phyloP scores from a whole-genome alignment of 164 flowering plant species.

The Sedum album region DNA sequence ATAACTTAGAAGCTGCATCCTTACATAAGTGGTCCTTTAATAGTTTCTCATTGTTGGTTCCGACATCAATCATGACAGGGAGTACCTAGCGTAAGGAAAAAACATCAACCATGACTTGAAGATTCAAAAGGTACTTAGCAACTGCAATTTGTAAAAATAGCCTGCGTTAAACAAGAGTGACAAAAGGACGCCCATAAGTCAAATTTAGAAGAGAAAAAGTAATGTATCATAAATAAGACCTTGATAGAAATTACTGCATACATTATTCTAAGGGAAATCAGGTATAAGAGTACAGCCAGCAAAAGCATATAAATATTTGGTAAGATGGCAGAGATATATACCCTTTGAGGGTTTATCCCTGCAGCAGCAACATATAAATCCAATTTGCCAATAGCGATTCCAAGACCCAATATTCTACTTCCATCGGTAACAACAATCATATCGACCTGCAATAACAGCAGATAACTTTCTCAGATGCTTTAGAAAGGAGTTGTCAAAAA shows the following conservation, averaged over 20 bases:
- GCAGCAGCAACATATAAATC: slow-evolving; percentile 98
- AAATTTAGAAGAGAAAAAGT: background rate
- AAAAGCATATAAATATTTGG: background rate
- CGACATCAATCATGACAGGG: slow-evolving; percentile 98
- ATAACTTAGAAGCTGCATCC: slow-evolving; percentile 15
- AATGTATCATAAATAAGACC: background rate
- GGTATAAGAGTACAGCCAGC: too few species aligned
- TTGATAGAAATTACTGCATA: background rate
- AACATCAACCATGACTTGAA: background rate
- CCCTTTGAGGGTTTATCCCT: slow-evolving; percentile 96
- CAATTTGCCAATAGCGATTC: slow-evolving; percentile 90
- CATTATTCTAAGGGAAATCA: too few species aligned
- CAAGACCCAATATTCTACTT: slow-evolving; percentile 95
- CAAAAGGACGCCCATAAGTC: background rate
- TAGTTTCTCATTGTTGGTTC: slow-evolving; percentile 93
- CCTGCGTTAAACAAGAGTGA: too few species aligned
- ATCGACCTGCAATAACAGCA: slow-evolving; percentile 61
- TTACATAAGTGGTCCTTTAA: slow-evolving; percentile 82
- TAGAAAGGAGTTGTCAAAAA: background rate
- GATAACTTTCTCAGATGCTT: slow-evolving; percentile 6
- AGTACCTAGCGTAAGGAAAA: slow-evolving; percentile 48
- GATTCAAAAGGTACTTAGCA: background rate
- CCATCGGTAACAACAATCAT: slow-evolving; percentile 99
- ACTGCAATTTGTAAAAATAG: background rate
- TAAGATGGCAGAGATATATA: slow-evolving; percentile 27